Conservation (phyloP, 768 basidiomycete species). For the Xerocomellus chrysenteron region DNA sequence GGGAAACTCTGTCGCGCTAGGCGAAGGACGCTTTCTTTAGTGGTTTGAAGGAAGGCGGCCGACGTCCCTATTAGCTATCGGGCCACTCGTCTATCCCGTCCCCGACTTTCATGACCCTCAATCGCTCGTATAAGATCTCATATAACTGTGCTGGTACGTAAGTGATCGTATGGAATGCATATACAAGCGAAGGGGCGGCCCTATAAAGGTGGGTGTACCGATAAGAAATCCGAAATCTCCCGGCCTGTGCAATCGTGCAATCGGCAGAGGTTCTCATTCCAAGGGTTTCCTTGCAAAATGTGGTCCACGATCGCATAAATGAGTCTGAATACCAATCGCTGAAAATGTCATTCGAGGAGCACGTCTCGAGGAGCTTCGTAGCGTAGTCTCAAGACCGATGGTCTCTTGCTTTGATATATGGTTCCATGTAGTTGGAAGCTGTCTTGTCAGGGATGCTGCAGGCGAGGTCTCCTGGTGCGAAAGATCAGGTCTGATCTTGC, state of each 20-base stretch:
- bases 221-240: not conserved
- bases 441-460: not conserved
- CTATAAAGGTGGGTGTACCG: not conserved
- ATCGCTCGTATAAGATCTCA: not conserved
- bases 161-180: not conserved
- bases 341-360: too few species aligned
- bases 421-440: too few species aligned
- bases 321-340: too few species aligned
- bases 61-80: not conserved
- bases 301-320: too few species aligned
- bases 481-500: too few species aligned
- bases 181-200: not conserved
- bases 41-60: not conserved
- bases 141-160: not conserved
- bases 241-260: not conserved
- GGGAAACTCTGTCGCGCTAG: slow-evolving; percentile 5
- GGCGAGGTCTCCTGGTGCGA: not conserved
- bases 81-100: not conserved
- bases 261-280: too few species aligned
- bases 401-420: too few species aligned
- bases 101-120: not conserved
- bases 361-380: too few species aligned
- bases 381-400: too few species aligned
- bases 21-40: not conserved
- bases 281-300: too few species aligned